These are phyloP conservation scores for Penicillium paradoxum DNA, from an alignment of 495 filamentous ascomycete genomes.

Conservation along the genomic window DNA sequence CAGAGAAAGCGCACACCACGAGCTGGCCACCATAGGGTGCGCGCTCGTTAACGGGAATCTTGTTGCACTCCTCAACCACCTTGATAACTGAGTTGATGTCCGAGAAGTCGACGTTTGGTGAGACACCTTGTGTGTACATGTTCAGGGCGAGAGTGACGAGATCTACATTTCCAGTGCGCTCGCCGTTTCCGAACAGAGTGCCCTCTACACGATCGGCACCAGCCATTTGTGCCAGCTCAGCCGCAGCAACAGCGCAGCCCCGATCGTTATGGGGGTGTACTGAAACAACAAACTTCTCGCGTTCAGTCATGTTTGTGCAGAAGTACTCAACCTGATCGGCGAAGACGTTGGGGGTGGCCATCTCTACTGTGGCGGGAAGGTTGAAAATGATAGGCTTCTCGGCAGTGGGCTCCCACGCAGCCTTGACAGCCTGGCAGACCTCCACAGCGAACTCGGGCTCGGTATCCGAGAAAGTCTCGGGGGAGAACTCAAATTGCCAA, in stretches of 20 bases:
- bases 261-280: constrained; percentile 94
- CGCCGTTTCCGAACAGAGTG: constrained; percentile 92
- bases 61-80: constrained; percentile 86
- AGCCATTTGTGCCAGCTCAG: constrained; percentile 95
- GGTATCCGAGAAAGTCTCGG: constrained; percentile 93
- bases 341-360: constrained; percentile 93
- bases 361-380: constrained; percentile 92
- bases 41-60: constrained; percentile 87
- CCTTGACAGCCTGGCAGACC: constrained; percentile 92
- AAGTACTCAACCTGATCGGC: constrained; percentile 98
- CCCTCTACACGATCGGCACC: constrained; percentile 93
- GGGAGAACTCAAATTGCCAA: constrained; percentile 95
- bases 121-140: constrained; percentile 91
- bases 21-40: constrained; percentile 80
- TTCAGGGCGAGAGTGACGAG: constrained; percentile 92
- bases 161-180: constrained; percentile 94
- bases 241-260: constrained; percentile 81
- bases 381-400: constrained; percentile 95
- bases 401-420: constrained; percentile 81
- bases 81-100: constrained; percentile 84
- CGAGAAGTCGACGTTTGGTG: constrained; percentile 86
- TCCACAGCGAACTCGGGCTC: constrained; percentile 75
- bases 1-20: constrained; percentile 13
- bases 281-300: constrained; percentile 76
- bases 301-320: constrained; percentile 71